Evolutionary conservation across 805 yeast species (phyloP), one percentile per base, ranked within the genome.

Genomic region (Tanozyma kutaoensis): DNA sequence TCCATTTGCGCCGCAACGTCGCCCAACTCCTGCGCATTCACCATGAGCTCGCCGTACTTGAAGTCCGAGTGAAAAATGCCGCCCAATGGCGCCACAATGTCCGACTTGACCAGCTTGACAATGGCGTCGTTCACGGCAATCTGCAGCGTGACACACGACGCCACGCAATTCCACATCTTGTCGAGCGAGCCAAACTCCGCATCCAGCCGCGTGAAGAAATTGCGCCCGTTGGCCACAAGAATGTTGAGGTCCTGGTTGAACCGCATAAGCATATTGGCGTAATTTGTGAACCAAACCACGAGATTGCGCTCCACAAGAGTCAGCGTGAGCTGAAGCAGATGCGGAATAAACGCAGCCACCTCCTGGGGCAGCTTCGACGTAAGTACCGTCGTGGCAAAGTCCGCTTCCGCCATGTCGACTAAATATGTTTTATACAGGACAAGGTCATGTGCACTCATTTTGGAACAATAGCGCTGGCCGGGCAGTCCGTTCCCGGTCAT

Each of bases 21-120:
- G 42, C 52, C 36, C 47, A 57, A 36, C 55, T 59, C 57, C 47
- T 50, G 56, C 6, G 56, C 65, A 48, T 45, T 65, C 54, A 48
- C 54, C 43, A 71, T 56, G 42, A 69, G 65, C 42, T 70, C 77
- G 15, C 62, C 52, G 69, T 70, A 72, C 33, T 60, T 59, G 19
- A 56, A 54, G 40, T 75, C 73, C 29, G 62, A 66, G 25, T 70
- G 60, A 20, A 70, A 55, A 34, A 66, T 70, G 15, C 62, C 59
- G 24, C 58, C 59, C 36, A 77, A 55, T 2, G 74, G 77, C 7
- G 58, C 57, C 34, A 74, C 51, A 23, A 74, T 62, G 33, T 75
- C 80, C 27, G 56, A 46, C 23, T 68, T 69, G 46, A 76, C 52
- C 21, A 45, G 50, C 23, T 54, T 50, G 37, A 57, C 52, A 30